Evolutionary conservation across 352 stramenopile species (phyloP), one percentile per base, ranked within the genome.

Genomic region (Globisporangium cystogenes): DNA sequence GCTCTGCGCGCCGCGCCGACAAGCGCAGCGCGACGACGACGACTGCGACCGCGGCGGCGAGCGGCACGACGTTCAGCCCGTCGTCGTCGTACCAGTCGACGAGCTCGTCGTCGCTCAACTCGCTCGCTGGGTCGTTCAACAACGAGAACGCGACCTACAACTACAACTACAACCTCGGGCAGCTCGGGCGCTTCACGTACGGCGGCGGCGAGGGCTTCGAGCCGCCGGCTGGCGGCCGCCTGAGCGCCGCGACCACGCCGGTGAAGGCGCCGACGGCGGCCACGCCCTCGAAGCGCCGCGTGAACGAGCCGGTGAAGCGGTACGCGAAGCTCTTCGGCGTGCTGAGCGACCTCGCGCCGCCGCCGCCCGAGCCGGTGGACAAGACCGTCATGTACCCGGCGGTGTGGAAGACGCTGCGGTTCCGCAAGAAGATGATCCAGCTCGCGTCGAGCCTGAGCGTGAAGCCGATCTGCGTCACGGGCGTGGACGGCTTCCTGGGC

Each of bases 401-500:
- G 21, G 84, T 95, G 40, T 95, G 84, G 84, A 90, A 93, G 60
- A 51, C 67, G 47, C 62, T 95, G 50, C 68, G 78, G 36, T 95
- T 91, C 61, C 78, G 76, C 29, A 92, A 91, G 62, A 88, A 90
- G 56, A 80, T 86, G 47, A 84, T 93, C 52, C 76, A 83, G 51
- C 60, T 93, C 3, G 81, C 81, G 14, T 85, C 78, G 1, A 87
- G 71, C 53, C 62, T 76, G 20, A 90, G 68, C 50, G 72, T 87
- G 24, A 93, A 93, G 29, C 84, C 84, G 21, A 87, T 95, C 35
- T 95, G 84, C 21, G 84, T 95, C 27, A 95, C 85, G 12, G 85
- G 85, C 35, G 85, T 93, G 8, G 83, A 95, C 55, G 82, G 82
- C 16, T 95, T 95, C 45, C 51, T 93, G 50, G 80, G 79, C 18